Evolutionary conservation across 2,329 filamentous ascomycete species (phyloP).

Genomic region (Microcyclospora tardicrescens): DNA sequence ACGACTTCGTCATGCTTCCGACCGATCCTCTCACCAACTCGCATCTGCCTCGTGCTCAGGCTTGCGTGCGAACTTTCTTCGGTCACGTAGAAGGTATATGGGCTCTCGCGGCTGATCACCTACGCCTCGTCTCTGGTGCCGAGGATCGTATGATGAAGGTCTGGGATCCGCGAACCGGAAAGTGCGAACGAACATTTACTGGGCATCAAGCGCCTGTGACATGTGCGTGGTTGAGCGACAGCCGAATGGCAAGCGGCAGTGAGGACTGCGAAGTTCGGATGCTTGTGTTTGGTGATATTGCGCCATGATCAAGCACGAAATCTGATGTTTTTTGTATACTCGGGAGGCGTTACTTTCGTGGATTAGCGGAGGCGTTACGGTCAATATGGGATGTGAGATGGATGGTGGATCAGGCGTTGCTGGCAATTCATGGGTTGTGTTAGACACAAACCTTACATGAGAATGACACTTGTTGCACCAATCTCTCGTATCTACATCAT

Average conservation of each 20-base stretch:
- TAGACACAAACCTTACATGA: too few relatives aligned
- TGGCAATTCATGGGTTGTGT: too few relatives aligned
- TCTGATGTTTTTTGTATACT: too few relatives aligned
- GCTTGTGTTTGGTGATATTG: constrained; percentile 20
- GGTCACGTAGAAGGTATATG: constrained; percentile 94
- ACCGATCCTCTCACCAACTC: constrained; percentile 24
- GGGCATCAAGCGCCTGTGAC: constrained; percentile 86
- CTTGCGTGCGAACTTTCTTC: constrained; percentile 84
- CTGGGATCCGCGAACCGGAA: constrained; percentile 86
- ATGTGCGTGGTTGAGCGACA: constrained; percentile 82
- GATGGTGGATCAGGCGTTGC: too few relatives aligned
- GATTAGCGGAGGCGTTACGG: too few relatives aligned
- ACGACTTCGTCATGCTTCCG: constrained; percentile 15
- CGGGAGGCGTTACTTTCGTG: too few relatives aligned
- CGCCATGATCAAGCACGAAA: too few relatives aligned
- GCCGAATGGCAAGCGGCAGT: constrained; percentile 76
- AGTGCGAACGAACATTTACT: constrained; percentile 83
- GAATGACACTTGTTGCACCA: too few relatives aligned
- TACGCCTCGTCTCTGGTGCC: constrained; percentile 76
- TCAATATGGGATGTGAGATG: too few relatives aligned
- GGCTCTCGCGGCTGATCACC: constrained; percentile 77
- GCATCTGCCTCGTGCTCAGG: constrained; percentile 25
- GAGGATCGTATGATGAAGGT: constrained; percentile 93
- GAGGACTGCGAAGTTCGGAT: constrained; percentile 87
- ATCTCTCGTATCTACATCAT: too few relatives aligned